Evolutionary conservation across 2,329 filamentous ascomycete species (phyloP), one percentile per base, ranked within the genome.

Genomic region (Eurotiales sp.): DNA sequence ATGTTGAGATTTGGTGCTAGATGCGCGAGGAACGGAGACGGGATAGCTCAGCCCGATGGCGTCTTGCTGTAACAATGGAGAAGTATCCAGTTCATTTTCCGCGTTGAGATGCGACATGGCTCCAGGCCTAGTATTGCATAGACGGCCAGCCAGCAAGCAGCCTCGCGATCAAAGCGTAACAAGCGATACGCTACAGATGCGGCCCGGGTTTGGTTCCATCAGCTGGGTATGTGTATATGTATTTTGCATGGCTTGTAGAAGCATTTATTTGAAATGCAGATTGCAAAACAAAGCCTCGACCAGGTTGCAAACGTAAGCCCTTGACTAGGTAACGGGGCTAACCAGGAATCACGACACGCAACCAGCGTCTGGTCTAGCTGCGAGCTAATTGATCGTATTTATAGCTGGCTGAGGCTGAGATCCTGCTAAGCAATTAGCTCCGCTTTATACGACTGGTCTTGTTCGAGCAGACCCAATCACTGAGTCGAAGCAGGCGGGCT

Each of bases 21-120:
- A 14, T 8, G 23, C 3, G 15, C 12, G 34, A 8, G 19, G 30
- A 23, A 42, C 46, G 3, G 45, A 41, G n/a, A 30, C 15, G 12
- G 27, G 40, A 22, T 44, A 36, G 19, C 21, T 45, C n/a, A 30
- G 21, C 8, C 22, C 32, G 22, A 21, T 12, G 37, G 10, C 47
- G n/a, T 41, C 40, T 37, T 48, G 39, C 4, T 49, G 27, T 32
- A 53, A 27, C 44, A 53, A 44, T n/a, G 51, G 51, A 10, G 40
- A 48, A 32, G 39, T 49, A 15, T 53, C 51, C 37, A 41, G 32
- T 11, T 45, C 15, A 37, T 21, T 37, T 37, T 37, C n/a, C 34
- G 8, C 17, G 34, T 37, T 37, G 17, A 11, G 34, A 11, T 37
- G 4, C 34, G 34, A 15, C 34, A 37, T 37, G n/a, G 34, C 17